These are phyloP conservation scores for Acanthamoeba sp. DNA, from an alignment of 208 protist species.

Conservation along the genomic window DNA sequence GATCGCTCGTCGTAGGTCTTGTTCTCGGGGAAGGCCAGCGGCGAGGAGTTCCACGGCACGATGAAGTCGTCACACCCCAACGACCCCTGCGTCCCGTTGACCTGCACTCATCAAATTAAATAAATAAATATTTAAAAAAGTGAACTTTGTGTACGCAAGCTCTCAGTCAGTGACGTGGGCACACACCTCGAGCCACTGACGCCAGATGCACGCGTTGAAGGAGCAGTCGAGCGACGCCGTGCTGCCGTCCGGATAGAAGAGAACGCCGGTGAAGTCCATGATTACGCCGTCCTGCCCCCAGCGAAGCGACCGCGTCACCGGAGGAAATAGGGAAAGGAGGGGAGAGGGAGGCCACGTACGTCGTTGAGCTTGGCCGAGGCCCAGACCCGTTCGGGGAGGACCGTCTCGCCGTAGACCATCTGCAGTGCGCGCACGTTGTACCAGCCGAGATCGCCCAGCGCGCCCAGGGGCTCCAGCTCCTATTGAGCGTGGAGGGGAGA, in stretches of 20 bases:
- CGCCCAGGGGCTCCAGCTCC: neutral
- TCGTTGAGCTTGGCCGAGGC: constrained; percentile 29
- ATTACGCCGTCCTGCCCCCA: neutral
- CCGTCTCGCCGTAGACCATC: constrained; percentile 37
- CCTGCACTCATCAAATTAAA: neutral
- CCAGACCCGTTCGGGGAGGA: constrained; percentile 46
- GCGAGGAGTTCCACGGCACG: constrained; percentile 3
- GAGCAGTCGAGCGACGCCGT: constrained; percentile 62
- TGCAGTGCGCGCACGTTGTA: constrained; percentile 39
- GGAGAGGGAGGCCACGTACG: neutral
- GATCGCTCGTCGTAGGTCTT: neutral
- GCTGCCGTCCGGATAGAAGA: constrained; percentile 9
- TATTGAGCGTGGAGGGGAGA: neutral
- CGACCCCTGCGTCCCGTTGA: constrained; percentile 26
- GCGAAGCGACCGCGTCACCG: neutral
- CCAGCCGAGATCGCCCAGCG: constrained; percentile 54
- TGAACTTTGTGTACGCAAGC: neutral
- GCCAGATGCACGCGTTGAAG: neutral
- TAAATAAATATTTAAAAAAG: neutral
- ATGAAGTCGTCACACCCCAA: constrained; percentile 16
- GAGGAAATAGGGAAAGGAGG: neutral
- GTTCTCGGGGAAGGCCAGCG: constrained; percentile 20
- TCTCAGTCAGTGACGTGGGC: no score
- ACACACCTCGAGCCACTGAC: constrained; percentile 49
- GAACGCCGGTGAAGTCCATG: constrained; percentile 27